Percentiles rank a stretch among this genome's conserved stretches.
Evolutionary conservation across 495 filamentous ascomycete genomes (phyloP).

Genomic region (Neurospora sp.): DNA sequence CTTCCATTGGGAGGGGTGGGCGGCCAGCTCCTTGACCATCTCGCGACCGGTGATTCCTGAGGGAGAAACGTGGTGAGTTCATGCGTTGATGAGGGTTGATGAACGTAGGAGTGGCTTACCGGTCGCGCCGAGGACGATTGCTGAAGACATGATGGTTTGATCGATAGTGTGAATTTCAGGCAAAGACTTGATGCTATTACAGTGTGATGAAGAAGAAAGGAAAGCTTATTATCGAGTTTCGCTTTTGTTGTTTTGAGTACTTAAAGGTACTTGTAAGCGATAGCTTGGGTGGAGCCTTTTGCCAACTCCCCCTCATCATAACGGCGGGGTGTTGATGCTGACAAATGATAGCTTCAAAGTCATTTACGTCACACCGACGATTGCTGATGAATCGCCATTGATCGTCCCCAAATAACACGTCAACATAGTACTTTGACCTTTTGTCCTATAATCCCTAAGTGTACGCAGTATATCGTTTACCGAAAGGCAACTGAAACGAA

Average conservation of each 20-base stretch:
- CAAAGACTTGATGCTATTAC: neutral
- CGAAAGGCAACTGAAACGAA: neutral
- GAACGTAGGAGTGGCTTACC: conserved; percentile 1
- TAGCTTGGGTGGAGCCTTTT: too few species aligned
- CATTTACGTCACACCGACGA: neutral
- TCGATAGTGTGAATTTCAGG: neutral
- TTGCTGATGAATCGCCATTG: neutral
- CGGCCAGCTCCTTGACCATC: conserved; percentile 32
- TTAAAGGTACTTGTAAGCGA: too few species aligned
- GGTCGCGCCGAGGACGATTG: conserved; percentile 16
- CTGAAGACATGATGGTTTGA: conserved; percentile 6
- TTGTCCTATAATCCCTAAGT: too few species aligned
- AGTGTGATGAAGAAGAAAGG: neutral
- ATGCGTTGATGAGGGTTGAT: neutral
- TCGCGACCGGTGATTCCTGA: conserved; percentile 38
- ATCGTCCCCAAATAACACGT: neutral
- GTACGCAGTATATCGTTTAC: neutral
- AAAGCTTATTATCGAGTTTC: neutral
- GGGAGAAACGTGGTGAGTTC: neutral
- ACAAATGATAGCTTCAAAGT: neutral
- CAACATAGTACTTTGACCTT: too few species aligned
- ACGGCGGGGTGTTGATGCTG: neutral
- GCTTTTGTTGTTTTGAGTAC: neutral
- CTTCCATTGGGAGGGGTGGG: conserved; percentile 28
- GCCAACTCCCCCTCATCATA: neutral